Conservation (phyloP, 1,284 basidiomycete species). For the Cryptococcus maquisensis region DNA sequence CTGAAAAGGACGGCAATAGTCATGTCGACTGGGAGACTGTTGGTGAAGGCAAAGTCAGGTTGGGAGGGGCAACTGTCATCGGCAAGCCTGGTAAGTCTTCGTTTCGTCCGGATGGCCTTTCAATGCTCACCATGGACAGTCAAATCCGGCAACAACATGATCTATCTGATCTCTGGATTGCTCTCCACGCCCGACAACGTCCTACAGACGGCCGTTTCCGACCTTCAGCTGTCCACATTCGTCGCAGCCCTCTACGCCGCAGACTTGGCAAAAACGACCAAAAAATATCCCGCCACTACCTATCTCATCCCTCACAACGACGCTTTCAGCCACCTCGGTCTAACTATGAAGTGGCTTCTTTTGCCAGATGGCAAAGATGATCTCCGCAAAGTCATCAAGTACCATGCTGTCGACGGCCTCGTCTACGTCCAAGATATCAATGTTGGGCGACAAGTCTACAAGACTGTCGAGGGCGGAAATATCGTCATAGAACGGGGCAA, state of each 20-base stretch:
- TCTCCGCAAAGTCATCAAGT: constrained; percentile 73
- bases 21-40: constrained; percentile 42
- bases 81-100: constrained; percentile 63
- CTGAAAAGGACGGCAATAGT: constrained; percentile 42
- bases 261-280: constrained; percentile 66
- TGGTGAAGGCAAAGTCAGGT: constrained; percentile 60
- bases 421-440: constrained; percentile 61
- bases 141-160: constrained; percentile 67
- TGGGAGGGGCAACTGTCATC: constrained; percentile 77
- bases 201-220: constrained; percentile 75
- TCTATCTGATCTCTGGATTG: constrained; percentile 85
- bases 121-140: constrained; percentile 51
- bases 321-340: constrained; percentile 81
- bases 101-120: neutral
- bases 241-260: constrained; percentile 84
- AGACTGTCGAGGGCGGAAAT: constrained; percentile 48
- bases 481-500: constrained; percentile 38
- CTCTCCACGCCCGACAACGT: constrained; percentile 76
- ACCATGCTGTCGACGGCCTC: constrained; percentile 75
- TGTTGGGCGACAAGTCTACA: constrained; percentile 33
- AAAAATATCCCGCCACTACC: constrained; percentile 66
- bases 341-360: constrained; percentile 83
- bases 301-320: constrained; percentile 83
- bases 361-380: constrained; percentile 65
- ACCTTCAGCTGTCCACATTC: constrained; percentile 79